phyloP scores from a whole-genome alignment of 164 flowering plant species.

The Macadamia tetraphylla region DNA sequence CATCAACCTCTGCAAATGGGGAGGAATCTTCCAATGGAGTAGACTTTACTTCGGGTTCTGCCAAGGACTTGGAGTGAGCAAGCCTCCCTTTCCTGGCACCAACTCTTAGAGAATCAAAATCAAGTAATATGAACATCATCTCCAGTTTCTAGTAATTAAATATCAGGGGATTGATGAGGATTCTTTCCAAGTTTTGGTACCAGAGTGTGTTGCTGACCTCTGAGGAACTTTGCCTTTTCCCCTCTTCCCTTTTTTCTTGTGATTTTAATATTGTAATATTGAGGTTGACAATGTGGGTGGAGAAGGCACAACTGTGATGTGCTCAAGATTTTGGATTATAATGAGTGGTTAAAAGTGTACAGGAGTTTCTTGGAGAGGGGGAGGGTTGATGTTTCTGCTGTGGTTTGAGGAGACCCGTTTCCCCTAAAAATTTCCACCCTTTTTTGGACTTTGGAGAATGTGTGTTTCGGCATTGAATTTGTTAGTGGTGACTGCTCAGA shows the following conservation, averaged over 20 bases:
- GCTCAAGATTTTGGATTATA: slow-evolving; percentile 8
- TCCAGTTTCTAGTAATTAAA: slow-evolving; percentile 7
- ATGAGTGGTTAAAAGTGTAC: slow-evolving; percentile 12
- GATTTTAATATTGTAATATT: slow-evolving; percentile 4
- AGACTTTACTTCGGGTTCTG: slow-evolving; percentile 45
- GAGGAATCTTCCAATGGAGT: slow-evolving; percentile 39
- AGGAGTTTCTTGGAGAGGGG: slow-evolving; percentile 16
- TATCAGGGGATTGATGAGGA: slow-evolving; percentile 1
- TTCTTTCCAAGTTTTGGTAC: slow-evolving; percentile 16
- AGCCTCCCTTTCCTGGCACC: slow-evolving; percentile 19
- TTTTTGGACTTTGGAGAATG: neutral
- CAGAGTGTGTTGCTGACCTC: neutral
- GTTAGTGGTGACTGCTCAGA: too few species aligned
- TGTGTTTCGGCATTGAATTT: neutral
- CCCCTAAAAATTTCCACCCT: neutral
- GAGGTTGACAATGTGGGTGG: slow-evolving; percentile 10
- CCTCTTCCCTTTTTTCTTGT: too few species aligned
- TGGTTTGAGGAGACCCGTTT: slow-evolving; percentile 11
- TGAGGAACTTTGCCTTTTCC: neutral
- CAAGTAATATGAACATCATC: slow-evolving; percentile 7
- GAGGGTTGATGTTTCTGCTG: neutral
- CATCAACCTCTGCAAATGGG: slow-evolving; percentile 31
- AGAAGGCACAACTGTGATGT: slow-evolving; percentile 5
- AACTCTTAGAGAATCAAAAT: slow-evolving; percentile 16
- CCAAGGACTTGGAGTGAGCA: slow-evolving; percentile 41